Evolutionary conservation across 73 alveolate genomes (phyloP).

Genomic region (Tetrahymena malaccensis): DNA sequence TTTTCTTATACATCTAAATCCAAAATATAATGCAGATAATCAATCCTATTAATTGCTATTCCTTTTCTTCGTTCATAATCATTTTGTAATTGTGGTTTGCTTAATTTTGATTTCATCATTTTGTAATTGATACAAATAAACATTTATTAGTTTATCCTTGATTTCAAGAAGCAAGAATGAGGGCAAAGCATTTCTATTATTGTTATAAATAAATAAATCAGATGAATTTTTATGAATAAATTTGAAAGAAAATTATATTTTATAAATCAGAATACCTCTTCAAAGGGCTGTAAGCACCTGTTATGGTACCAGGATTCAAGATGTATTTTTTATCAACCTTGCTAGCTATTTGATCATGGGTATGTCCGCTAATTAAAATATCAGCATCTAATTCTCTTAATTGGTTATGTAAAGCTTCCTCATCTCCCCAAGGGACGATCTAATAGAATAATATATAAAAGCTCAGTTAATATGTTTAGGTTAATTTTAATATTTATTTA

Average conservation of each 20-base stretch:
- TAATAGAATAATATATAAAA: background rate
- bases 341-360: slow-evolving; percentile 76
- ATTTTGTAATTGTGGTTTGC: slow-evolving; percentile 17
- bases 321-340: slow-evolving; percentile 91
- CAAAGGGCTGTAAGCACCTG: slow-evolving; percentile 80
- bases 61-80: background rate
- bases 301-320: slow-evolving; percentile 93
- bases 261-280: slow-evolving; percentile 29
- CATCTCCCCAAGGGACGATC: slow-evolving; percentile 94
- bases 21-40: background rate
- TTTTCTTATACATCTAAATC: background rate
- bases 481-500: background rate
- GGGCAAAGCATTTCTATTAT: slow-evolving; percentile 23
- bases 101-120: slow-evolving; percentile 39
- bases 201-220: background rate
- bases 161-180: slow-evolving; percentile 60
- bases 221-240: background rate
- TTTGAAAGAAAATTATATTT: background rate
- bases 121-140: slow-evolving; percentile 49
- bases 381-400: slow-evolving; percentile 85
- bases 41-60: background rate
- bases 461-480: background rate
- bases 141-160: slow-evolving; percentile 61
- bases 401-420: slow-evolving; percentile 78
- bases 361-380: slow-evolving; percentile 84